Base-by-base conservation (phyloP, 495 filamentous ascomycete genomes). In the Cryomyces minteri region DNA sequence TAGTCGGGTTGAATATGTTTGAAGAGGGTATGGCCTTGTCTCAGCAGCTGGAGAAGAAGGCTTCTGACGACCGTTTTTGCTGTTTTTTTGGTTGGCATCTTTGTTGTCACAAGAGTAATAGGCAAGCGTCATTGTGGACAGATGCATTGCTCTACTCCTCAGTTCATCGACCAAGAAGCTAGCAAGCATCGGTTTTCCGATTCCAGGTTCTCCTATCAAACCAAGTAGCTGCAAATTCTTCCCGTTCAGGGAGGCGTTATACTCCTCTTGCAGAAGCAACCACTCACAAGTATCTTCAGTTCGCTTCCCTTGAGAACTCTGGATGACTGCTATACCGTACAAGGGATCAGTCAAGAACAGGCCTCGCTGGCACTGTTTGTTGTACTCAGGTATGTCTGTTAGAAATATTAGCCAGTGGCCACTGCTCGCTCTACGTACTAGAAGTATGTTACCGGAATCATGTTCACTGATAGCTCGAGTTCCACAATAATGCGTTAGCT, bases 141-240 rank as follows among this genome's bases (percentile, higher is more conserved):
- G 37, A 4, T 52, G 41, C 9, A 50, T 41, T 7, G 41, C 18
- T 38, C 6, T 40, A 1, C 33, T 48, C 46, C 69, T 58, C 14
- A 70, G 54, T 40, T 59, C 54, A 48, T 68, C 60, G 32, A 64
- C 61, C 4, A 69, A 48, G 53, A 61, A 69, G 30, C 64, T 67
- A 5, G 63, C 56, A 5, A 71, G 56, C 63, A 69, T 68, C 0
- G 66, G 68, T 51, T 71, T 71, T 3, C 68, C 68, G 54, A 65
- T 70, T 12, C 67, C 68, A 52, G 66, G 65, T 18, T 63, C 59
- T n/a, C 68, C 68, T 11, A 54, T 64, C 14, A 71, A 53, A 65
- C 67, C 69, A 34, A 71, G 59, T 1, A 67, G 55, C 40, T 49
- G 52, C 31, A 12, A 40, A 47, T 52, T 39, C 9, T 43, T 42